These are phyloP conservation scores for Filobasidium floriforme DNA, from an alignment of 768 basidiomycete species.

Conservation along the genomic window DNA sequence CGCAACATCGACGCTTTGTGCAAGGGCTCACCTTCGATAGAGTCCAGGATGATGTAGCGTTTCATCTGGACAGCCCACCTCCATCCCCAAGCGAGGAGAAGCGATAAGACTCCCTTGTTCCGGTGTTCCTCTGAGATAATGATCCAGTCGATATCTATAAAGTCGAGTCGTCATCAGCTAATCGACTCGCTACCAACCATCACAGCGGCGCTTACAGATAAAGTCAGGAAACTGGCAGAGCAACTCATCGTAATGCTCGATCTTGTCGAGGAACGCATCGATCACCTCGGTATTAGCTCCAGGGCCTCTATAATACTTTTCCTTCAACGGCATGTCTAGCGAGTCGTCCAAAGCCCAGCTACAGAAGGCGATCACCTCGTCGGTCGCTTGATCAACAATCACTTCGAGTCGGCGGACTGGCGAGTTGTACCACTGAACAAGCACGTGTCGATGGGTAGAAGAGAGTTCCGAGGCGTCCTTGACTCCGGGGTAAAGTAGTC, in stretches of 20 bases:
- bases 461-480: neutral
- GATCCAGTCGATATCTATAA: neutral
- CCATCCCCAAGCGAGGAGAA: neutral
- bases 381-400: neutral
- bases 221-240: neutral
- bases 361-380: neutral
- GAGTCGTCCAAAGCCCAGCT: neutral
- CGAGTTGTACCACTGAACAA: neutral
- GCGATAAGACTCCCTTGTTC: neutral
- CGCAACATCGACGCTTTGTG: neutral
- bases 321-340: neutral
- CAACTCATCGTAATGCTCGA: neutral
- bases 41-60: neutral
- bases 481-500: too few relatives aligned
- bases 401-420: neutral
- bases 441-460: neutral
- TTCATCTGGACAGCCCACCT: neutral
- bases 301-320: neutral
- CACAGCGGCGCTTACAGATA: neutral
- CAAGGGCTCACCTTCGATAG: neutral
- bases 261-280: neutral
- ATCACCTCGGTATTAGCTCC: neutral
- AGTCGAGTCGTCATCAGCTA: neutral
- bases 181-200: neutral
- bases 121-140: neutral